phyloP scores from a whole-genome alignment of 176 grass and related monocot species.

The Chloris gayana region DNA sequence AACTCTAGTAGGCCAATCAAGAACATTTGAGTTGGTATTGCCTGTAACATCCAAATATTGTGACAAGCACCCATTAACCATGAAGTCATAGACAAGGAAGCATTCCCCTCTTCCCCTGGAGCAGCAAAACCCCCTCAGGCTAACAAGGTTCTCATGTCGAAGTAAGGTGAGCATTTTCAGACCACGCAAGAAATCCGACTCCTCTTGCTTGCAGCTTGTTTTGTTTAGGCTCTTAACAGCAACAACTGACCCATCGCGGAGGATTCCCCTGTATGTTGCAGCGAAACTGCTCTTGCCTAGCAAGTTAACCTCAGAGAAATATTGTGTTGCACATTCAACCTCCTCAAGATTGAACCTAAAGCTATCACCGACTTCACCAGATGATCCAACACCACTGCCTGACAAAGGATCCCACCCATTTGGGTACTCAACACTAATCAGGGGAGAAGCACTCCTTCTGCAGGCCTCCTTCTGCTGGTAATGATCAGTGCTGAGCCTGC shows the following conservation, averaged over 20 bases:
- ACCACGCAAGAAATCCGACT: conserved; percentile 85
- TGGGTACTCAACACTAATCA: conserved; percentile 90
- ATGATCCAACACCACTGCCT: conserved; percentile 62
- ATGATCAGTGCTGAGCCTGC: conserved; percentile 89
- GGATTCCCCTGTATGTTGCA: conserved; percentile 80
- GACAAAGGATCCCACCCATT: conserved; percentile 71
- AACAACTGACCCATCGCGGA: conserved; percentile 73
- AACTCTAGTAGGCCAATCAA: conserved; percentile 89
- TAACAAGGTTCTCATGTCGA: conserved; percentile 81
- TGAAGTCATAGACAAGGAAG: conserved; percentile 89
- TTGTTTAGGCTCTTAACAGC: conserved; percentile 89
- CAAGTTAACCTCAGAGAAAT: conserved; percentile 92
- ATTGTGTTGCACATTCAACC: conserved; percentile 93
- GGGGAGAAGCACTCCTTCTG: conserved; percentile 70
- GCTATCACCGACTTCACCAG: conserved; percentile 65
- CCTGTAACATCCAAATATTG: conserved; percentile 66
- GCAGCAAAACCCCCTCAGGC: conserved; percentile 89
- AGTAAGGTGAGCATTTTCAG: conserved; percentile 76
- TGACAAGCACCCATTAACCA: conserved; percentile 69
- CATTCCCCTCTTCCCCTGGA: conserved; percentile 85
- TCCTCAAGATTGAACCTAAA: conserved; percentile 95
- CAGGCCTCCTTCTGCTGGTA: conserved; percentile 78
- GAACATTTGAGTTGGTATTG: conserved; percentile 39
- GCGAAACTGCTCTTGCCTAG: conserved; percentile 84
- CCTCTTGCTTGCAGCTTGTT: conserved; percentile 95